Conservation (phyloP, 2,329 filamentous ascomycete genomes). For the Macrophomina pseudophaseolina region DNA sequence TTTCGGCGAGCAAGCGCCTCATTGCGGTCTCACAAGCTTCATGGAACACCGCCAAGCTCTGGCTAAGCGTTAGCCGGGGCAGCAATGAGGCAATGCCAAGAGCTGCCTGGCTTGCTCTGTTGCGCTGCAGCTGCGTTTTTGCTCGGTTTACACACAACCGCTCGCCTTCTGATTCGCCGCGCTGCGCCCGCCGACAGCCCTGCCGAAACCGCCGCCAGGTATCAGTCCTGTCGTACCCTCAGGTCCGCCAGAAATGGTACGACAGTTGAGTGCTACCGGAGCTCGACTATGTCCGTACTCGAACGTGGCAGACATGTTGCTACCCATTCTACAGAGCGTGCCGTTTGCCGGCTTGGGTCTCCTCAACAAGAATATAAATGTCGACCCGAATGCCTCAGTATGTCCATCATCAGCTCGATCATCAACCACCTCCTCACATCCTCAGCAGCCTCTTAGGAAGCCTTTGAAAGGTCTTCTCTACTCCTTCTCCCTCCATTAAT, state of each 20-base stretch:
- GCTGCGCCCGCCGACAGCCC: background rate
- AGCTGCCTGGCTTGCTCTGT: background rate
- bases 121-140: background rate
- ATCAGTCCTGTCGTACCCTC: slow-evolving; percentile 10
- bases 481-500: slow-evolving; percentile 2
- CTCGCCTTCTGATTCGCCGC: background rate
- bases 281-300: background rate
- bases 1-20: slow-evolving; percentile 15
- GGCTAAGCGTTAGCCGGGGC: slow-evolving; percentile 1
- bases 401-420: background rate
- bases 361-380: background rate
- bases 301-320: background rate
- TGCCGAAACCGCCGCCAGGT: slow-evolving; percentile 14
- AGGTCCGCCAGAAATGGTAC: background rate
- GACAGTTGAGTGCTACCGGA: background rate
- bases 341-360: background rate
- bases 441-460: background rate
- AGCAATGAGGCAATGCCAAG: slow-evolving; percentile 13
- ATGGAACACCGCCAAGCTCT: slow-evolving; percentile 18
- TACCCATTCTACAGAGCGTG: background rate
- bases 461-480: slow-evolving; percentile 10
- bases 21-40: slow-evolving; percentile 22
- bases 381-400: background rate
- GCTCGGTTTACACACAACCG: slow-evolving; percentile 1
- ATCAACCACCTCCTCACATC: background rate